Base-by-base conservation (phyloP, 2,329 filamentous ascomycete genomes). In the Aureobasidium sp. region DNA sequence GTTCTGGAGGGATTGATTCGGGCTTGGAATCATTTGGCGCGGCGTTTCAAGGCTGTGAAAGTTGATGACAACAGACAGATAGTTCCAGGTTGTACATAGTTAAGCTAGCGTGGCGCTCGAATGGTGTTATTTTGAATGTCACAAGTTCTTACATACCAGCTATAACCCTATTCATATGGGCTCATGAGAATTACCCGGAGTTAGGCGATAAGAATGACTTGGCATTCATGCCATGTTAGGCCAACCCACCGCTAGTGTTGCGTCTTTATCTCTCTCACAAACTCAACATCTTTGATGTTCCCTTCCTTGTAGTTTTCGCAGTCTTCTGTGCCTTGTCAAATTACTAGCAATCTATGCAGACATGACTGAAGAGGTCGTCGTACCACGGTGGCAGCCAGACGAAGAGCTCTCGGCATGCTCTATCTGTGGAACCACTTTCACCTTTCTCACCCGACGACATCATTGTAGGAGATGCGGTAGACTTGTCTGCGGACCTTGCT, bases 381-480 rank as follows among this genome's bases (percentile, higher is more conserved):
- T 90, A 35, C 90, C 90, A 1, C 76, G 77, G 54, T 97, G 91
- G 91, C 90, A 96, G 71, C 86, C 90, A 3, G 91, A 97, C 68
- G 76, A 79, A 3, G 89, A 94, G 61, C 89, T 88, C 10, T 81
- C 83, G 1, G 78, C 83, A 57, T 97, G 91, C 66, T 88, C 90
- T 2, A 95, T 96, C 55, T 97, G 91, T 66, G 74, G 76, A 49
- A 80, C 79, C 0, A 80, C 83, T 42, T 97, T 97, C 65, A 87
- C 81, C 65, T 85, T 95, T 61, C 88, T 89, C 72, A 84, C 88
- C 64, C 79, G 91, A 58, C 94, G 94, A 66, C 91, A 97, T 71
- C 91, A 97, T 66, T 97, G 91, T 76, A 81, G 90, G 60, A 96
- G 95, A 79, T 97, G 91, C 66, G 91, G 91, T 40, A 78, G 90